Evolutionary conservation across 2,329 filamentous ascomycete species (phyloP), one percentile per base, ranked within the genome.

Genomic region (Neocucurbitaria cava): DNA sequence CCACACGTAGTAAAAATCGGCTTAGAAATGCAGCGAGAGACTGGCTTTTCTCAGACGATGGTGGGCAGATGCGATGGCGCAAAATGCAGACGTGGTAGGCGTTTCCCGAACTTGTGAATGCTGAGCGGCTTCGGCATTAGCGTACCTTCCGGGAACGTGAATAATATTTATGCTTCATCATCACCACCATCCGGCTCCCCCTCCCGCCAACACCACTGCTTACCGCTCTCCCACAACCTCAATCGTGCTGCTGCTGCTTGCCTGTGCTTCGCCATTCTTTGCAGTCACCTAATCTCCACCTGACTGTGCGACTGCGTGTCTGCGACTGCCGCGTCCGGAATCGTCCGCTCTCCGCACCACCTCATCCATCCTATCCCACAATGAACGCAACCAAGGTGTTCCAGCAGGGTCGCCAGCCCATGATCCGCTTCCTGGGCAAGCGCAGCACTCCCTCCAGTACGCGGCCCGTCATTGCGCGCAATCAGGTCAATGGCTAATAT

Each of bases 381-480:
- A 81, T 82, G 79, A 76, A 77, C 59, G 76, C 77, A 44, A 82
- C 80, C 58, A 75, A 76, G 55, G 64, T 71, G 24, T 78, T 82
- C 61, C 73, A 77, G 63, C 76, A 78, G 59, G 75, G 78, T 52
- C 77, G 79, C 56, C 78, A 81, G 74, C 80, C 81, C 59, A 71
- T 82, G 78, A 83, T 83, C 70, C 74, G 75, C 59, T 83, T 83
- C 72, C 51, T 82, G 44, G 81, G 81, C 69, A 81, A 80, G 74
- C 79, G 79, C 58, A 71, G 69, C 49, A 69, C 74, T 18, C 80
- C 80, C 20, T 65, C 74, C 64, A 72, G 80, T 82, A 69, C 41
- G 78, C 68, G n/a, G 20, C 23, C 15, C 8, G 23, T 35, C 5
- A 30, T 23, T 26, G 24, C 8, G 3, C 11, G 47, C 44, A 50